These are phyloP conservation scores for Boletus vermiculosoides DNA, from an alignment of 768 basidiomycete species.

Conservation along the genomic window DNA sequence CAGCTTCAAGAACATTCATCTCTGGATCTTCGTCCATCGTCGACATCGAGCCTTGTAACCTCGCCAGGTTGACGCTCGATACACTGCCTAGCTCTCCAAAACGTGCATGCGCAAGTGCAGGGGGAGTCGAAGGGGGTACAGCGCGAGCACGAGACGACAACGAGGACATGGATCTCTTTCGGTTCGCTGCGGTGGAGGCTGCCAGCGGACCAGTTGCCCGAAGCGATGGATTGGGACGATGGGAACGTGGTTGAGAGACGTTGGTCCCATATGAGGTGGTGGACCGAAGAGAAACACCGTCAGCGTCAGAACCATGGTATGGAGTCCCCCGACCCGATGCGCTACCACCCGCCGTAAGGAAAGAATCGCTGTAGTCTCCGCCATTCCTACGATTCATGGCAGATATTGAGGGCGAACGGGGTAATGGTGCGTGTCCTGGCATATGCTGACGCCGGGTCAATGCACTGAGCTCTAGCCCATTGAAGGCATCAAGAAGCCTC, in stretches of 20 bases:
- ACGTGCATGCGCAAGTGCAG: constrained; percentile 30
- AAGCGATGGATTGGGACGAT: constrained; percentile 39
- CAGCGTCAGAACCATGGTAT: constrained; percentile 40
- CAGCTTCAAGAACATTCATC: constrained; percentile 43
- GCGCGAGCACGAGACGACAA: constrained; percentile 46
- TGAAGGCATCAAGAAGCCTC: constrained; percentile 75
- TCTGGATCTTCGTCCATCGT: constrained; percentile 38
- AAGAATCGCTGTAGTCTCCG: constrained; percentile 27
- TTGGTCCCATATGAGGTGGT: constrained; percentile 50
- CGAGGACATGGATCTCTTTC: constrained; percentile 64
- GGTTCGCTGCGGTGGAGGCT: constrained; percentile 35
- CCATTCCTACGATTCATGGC: constrained; percentile 25
- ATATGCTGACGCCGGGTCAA: constrained; percentile 42
- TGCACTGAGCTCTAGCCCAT: constrained; percentile 70
- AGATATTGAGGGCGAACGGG: constrained; percentile 33
- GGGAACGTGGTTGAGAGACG: constrained; percentile 46
- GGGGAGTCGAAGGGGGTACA: constrained; percentile 36
- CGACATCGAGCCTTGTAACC: constrained; percentile 32
- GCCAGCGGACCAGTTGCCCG: constrained; percentile 34
- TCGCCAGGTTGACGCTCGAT: constrained; percentile 51
- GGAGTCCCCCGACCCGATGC: constrained; percentile 33
- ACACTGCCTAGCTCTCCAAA: constrained; percentile 38
- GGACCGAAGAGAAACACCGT: constrained; percentile 53
- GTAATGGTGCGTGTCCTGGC: constrained; percentile 22
- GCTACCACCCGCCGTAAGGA: constrained; percentile 23